phyloP scores from a whole-genome alignment of 192 early-diverging fungal species.

The Martensiomyces pterosporus region DNA sequence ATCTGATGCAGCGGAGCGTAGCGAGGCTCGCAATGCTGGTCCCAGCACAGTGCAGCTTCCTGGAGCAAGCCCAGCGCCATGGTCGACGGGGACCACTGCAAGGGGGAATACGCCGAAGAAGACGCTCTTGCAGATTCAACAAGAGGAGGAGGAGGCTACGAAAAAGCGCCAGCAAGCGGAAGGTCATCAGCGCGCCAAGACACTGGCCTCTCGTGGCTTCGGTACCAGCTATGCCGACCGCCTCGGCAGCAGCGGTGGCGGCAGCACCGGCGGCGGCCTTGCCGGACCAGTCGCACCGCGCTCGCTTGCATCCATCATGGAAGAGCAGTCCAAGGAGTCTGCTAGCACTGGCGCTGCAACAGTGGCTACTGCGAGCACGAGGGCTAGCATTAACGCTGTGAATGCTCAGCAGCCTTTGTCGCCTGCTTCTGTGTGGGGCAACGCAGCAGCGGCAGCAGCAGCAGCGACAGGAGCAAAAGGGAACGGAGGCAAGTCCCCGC shows the following conservation, averaged over 20 bases:
- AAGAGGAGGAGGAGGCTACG: slow-evolving; percentile 41
- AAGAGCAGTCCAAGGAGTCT: slow-evolving; percentile 38
- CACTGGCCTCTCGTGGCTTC: slow-evolving; percentile 4
- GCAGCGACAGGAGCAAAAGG: no score
- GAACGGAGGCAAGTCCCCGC: neutral
- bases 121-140: slow-evolving; percentile 49
- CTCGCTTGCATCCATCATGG: slow-evolving; percentile 44
- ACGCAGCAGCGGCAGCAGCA: no score
- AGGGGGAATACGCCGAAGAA: slow-evolving; percentile 42
- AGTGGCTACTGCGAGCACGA: slow-evolving; percentile 16
- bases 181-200: slow-evolving; percentile 14
- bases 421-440: neutral
- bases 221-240: slow-evolving; percentile 41
- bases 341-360: slow-evolving; percentile 13
- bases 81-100: slow-evolving; percentile 21
- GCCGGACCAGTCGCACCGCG: slow-evolving; percentile 7
- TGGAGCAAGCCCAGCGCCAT: slow-evolving; percentile 24
- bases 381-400: no score
- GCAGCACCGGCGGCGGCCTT: no score
- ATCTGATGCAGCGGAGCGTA: no score
- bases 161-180: slow-evolving; percentile 28
- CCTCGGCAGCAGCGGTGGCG: slow-evolving; percentile 7
- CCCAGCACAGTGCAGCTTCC: neutral
- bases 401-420: no score
- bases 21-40: neutral